phyloP scores from a whole-genome alignment of 768 basidiomycete species.

The Mycena maculata region DNA sequence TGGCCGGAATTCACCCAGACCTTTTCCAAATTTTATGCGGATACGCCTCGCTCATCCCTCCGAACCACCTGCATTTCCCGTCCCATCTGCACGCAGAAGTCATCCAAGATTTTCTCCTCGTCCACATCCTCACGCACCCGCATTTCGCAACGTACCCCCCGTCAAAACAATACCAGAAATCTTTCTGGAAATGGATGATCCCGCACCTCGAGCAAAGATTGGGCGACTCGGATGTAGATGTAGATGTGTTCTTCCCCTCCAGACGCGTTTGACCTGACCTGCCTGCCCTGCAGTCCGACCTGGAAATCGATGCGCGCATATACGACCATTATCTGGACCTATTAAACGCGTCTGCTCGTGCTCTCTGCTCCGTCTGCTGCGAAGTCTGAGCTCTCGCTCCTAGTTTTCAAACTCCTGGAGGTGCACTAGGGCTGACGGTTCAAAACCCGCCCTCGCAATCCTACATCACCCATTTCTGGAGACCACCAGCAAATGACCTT shows the following conservation, averaged over 20 bases:
- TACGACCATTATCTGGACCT: slow-evolving; percentile 72
- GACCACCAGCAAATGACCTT: slow-evolving; percentile 37
- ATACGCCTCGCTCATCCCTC: slow-evolving; percentile 65
- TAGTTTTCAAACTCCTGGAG: slow-evolving; percentile 39
- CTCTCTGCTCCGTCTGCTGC: not conserved
- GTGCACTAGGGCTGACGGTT: slow-evolving; percentile 31
- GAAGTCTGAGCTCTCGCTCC: not conserved
- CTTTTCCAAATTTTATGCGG: slow-evolving; percentile 59
- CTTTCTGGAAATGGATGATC: slow-evolving; percentile 83
- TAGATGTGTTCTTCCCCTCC: not conserved
- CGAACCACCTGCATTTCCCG: slow-evolving; percentile 57
- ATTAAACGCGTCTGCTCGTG: slow-evolving; percentile 46
- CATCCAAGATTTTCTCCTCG: slow-evolving; percentile 69
- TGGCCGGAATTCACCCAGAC: slow-evolving; percentile 41
- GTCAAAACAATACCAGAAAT: slow-evolving; percentile 67
- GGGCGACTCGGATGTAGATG: slow-evolving; percentile 57
- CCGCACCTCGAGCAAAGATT: slow-evolving; percentile 60
- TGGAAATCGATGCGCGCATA: slow-evolving; percentile 73
- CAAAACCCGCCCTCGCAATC: slow-evolving; percentile 61
- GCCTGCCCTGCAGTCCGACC: slow-evolving; percentile 50
- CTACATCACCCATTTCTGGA: slow-evolving; percentile 78
- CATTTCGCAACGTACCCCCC: slow-evolving; percentile 73
- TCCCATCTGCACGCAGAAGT: slow-evolving; percentile 45
- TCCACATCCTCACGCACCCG: slow-evolving; percentile 59
- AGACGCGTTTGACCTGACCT: slow-evolving; percentile 26